phyloP scores from a whole-genome alignment of 768 basidiomycete genomes.

The Gyrodon lividus region DNA sequence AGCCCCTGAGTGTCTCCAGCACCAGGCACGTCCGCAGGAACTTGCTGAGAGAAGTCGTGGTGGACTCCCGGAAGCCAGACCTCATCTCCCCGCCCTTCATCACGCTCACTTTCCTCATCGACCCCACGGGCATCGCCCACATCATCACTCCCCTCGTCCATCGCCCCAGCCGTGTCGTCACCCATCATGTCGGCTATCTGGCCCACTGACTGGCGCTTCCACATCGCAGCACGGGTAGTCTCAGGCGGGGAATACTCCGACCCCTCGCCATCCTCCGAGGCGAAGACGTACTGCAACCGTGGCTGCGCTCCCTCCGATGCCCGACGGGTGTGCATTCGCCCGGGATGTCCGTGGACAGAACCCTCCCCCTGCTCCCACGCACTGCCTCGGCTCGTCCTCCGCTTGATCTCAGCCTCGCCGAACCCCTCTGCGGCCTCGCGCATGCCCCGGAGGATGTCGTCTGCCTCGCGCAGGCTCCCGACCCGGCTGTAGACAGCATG shows the following conservation, averaged over 20 bases:
- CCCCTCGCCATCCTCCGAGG: constrained; percentile 11
- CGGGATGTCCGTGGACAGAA: not conserved
- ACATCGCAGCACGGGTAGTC: constrained; percentile 28
- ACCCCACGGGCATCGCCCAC: constrained; percentile 2
- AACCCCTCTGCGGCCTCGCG: constrained; percentile 35
- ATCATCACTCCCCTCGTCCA: constrained; percentile 5
- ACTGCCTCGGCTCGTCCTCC: not conserved
- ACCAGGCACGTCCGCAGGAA: not conserved
- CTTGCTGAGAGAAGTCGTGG: constrained; percentile 11
- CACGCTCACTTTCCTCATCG: not conserved
- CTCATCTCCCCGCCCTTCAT: not conserved
- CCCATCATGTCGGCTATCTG: not conserved
- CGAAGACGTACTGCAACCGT: constrained; percentile 13
- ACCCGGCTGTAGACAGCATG: constrained; percentile 35
- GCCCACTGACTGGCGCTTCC: constrained; percentile 16
- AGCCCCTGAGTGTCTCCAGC: not conserved
- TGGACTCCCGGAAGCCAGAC: not conserved
- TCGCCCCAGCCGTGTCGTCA: not conserved
- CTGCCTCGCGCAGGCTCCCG: constrained; percentile 37
- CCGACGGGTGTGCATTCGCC: not conserved
- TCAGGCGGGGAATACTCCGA: constrained; percentile 28
- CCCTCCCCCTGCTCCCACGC: too few species aligned
- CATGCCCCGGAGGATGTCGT: constrained; percentile 39
- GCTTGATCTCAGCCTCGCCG: constrained; percentile 17
- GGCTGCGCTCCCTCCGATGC: not conserved